Conservation (phyloP, 1,284 basidiomycete genomes). For the Taiwanofungus camphoratus region DNA sequence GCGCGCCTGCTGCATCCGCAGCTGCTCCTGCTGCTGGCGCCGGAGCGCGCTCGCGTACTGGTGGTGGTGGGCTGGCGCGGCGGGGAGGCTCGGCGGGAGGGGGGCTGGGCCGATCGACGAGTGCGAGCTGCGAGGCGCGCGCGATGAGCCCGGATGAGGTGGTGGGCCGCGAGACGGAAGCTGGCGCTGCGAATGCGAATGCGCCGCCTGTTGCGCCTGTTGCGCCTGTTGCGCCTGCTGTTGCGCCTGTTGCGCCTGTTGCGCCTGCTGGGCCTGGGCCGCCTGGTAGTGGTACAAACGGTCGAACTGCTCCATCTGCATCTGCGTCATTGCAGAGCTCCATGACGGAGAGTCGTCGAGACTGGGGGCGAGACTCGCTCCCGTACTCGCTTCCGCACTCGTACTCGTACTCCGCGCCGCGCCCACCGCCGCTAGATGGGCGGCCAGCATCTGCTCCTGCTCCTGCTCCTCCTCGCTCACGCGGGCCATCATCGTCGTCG, state of each 20-base stretch:
- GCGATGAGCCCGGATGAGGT: constrained; percentile 45
- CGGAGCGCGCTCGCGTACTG: constrained; percentile 40
- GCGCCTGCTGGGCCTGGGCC: constrained; percentile 14
- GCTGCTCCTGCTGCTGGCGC: constrained; percentile 37
- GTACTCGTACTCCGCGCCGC: constrained; percentile 15
- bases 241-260: constrained; percentile 8
- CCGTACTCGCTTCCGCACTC: constrained; percentile 50
- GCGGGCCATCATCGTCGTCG: constrained; percentile 41
- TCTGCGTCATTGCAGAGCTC: constrained; percentile 72
- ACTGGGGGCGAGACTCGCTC: constrained; percentile 64
- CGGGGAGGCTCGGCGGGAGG: constrained; percentile 11
- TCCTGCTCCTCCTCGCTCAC: constrained; percentile 28
- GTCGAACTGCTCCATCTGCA: constrained; percentile 27
- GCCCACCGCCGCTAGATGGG: constrained; percentile 25
- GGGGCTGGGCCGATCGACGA: constrained; percentile 34
- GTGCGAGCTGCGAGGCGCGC: constrained; percentile 40
- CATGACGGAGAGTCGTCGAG: constrained; percentile 75
- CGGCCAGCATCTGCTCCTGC: constrained; percentile 27
- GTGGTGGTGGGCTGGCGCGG: constrained; percentile 22
- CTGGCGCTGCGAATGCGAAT: constrained; percentile 15
- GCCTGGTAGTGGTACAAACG: constrained; percentile 25
- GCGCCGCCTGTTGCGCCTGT: constrained; percentile 7
- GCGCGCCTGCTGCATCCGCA: constrained; percentile 17
- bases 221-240: constrained; percentile 15
- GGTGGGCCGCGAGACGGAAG: constrained; percentile 38